Base-by-base conservation (phyloP, 257 asterid genomes). In the Solanum dulcamara region DNA sequence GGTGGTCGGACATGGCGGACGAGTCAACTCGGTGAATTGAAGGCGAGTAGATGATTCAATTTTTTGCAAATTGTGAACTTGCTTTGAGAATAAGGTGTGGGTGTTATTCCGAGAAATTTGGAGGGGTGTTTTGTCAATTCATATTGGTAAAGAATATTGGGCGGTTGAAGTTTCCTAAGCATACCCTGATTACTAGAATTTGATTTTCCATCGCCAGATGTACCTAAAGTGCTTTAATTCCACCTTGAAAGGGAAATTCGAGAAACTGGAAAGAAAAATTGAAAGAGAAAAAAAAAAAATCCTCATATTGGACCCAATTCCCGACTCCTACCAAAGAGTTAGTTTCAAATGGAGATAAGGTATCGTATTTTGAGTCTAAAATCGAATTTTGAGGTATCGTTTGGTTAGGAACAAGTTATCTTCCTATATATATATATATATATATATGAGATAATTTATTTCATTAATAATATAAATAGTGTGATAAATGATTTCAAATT, bases 1-100 rank as follows among this genome's bases (percentile, higher is more conserved):
- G 84, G 26, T 53, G 88, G 59, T 74, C 66, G 83, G 24, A 83
- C 88, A 72, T 85, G 87, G 86, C 85, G 80, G 40, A 62, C 86
- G 88, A 85, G 87, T 24, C 64, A 71, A 33, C 42, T 40, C 26
- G 79, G 55, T 26, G 53, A 67, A 42, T 24, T 33, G 48, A 85
- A 46, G 80, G 42, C 79, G 12, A 72, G 35, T 74, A 60, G 46
- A 74, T n/a, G 87, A 42, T 70, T 35, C 7, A 26, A 24, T 53
- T 20, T 13, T 60, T 24, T 60, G 10, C 8, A 32, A 60, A 22
- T 68, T 68, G 28, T 20, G 30, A 2, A 70, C 50, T 70, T 68
- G 30, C 48, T 35, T 35, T 35, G 50, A 35, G 80, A 70, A 10
- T 70, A 35, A 26, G 35, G 8, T 13, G 80, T 42, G 22, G 71